Conservation (phyloP, 2,329 filamentous ascomycete genomes). For the Aspergillus sp. region DNA sequence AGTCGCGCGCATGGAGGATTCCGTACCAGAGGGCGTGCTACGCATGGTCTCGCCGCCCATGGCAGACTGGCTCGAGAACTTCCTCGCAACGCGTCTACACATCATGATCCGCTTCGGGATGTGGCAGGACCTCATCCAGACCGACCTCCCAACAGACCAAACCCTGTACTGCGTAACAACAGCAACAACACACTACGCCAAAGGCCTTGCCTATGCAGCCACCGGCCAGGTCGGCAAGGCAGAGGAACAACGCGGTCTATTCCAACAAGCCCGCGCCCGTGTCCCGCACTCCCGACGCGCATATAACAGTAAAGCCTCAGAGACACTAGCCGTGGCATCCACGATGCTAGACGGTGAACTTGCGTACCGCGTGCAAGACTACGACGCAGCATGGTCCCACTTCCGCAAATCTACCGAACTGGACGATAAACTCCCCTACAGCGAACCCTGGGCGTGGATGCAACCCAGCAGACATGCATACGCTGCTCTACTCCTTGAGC, state of each 20-base stretch:
- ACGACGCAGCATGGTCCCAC: constrained; percentile 58
- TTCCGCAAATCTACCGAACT: constrained; percentile 58
- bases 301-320: constrained; percentile 66
- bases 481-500: constrained; percentile 68
- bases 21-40: constrained; percentile 64
- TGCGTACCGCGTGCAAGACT: constrained; percentile 64
- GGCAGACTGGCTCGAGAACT: constrained; percentile 76
- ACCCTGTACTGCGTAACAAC: constrained; percentile 68
- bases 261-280: constrained; percentile 50
- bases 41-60: constrained; percentile 67
- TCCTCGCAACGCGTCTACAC: constrained; percentile 67
- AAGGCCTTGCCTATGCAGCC: constrained; percentile 66
- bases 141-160: constrained; percentile 58
- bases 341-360: constrained; percentile 73
- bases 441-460: constrained; percentile 81
- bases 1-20: constrained; percentile 57
- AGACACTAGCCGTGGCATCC: constrained; percentile 62
- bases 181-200: constrained; percentile 67
- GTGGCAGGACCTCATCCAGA: constrained; percentile 65
- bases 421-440: constrained; percentile 66
- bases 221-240: constrained; percentile 56
- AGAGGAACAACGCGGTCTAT: constrained; percentile 50
- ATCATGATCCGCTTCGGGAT: constrained; percentile 70
- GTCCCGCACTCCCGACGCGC: constrained; percentile 63
- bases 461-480: constrained; percentile 70